These are phyloP conservation scores for Ambrosia trifida DNA, from an alignment of 129 eudicot species.

Conservation along the genomic window DNA sequence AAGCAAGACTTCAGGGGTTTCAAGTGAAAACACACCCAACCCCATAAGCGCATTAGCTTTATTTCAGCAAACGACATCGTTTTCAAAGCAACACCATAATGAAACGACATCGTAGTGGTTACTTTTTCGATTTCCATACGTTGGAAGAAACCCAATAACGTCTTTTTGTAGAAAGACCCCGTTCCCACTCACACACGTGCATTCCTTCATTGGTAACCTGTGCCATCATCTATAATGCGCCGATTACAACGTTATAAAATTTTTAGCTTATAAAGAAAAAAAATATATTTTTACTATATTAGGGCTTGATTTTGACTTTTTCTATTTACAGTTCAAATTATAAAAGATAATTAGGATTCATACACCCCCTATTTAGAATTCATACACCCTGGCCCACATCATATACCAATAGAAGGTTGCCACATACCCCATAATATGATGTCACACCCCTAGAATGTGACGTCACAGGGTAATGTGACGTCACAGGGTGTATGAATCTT, in stretches of 20 bases:
- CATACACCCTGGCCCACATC: too few relatives aligned
- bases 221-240: slow-evolving; percentile 26
- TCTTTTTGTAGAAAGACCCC: slow-evolving; percentile 26
- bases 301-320: too few relatives aligned
- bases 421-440: too few relatives aligned
- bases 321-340: too few relatives aligned
- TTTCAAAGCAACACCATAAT: slow-evolving; percentile 31
- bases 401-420: too few relatives aligned
- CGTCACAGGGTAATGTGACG: too few relatives aligned
- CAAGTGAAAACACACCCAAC: slow-evolving; percentile 30
- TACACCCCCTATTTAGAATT: too few relatives aligned
- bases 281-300: neutral
- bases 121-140: slow-evolving; percentile 42
- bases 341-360: too few relatives aligned
- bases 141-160: slow-evolving; percentile 37
- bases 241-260: neutral
- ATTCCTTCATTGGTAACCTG: slow-evolving; percentile 27
- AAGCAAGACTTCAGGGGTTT: slow-evolving; percentile 15
- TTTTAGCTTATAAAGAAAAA: neutral
- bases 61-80: slow-evolving; percentile 7
- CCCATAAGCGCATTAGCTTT: slow-evolving; percentile 21
- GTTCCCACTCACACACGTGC: slow-evolving; percentile 44
- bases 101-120: slow-evolving; percentile 31
- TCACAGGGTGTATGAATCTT: too few relatives aligned
- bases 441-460: too few relatives aligned